phyloP scores from a whole-genome alignment of 169 alveolate genomes.

The Cryptosporidium tyzzeri region DNA sequence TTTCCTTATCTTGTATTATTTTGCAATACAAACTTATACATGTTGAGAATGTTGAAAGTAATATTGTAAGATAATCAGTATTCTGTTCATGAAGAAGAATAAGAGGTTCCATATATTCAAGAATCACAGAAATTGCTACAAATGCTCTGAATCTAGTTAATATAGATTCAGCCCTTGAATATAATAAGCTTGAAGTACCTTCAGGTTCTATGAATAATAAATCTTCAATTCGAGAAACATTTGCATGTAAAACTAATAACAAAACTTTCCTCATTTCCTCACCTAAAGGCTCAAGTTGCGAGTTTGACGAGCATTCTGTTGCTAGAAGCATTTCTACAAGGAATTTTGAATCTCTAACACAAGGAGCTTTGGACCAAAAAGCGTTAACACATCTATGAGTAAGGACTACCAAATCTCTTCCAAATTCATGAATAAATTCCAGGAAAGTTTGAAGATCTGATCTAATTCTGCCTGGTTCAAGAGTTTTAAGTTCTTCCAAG shows the following conservation, averaged over 20 bases:
- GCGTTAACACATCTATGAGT: constrained; percentile 64
- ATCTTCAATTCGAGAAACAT: constrained; percentile 57
- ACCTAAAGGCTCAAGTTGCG: constrained; percentile 15
- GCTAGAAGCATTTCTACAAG: constrained; percentile 45
- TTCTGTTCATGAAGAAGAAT: constrained; percentile 50
- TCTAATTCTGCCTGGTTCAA: constrained; percentile 39
- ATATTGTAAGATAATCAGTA: constrained; percentile 29
- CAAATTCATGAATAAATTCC: constrained; percentile 72
- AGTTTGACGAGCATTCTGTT: constrained; percentile 30
- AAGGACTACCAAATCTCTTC: constrained; percentile 49
- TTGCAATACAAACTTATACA: constrained; percentile 38
- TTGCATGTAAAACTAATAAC: constrained; percentile 60
- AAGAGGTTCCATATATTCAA: constrained; percentile 66
- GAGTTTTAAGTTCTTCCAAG: constrained; percentile 9
- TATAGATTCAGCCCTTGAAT: not conserved
- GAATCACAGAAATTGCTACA: constrained; percentile 22
- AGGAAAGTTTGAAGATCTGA: constrained; percentile 60
- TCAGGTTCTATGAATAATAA: not conserved
- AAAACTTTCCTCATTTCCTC: constrained; percentile 37
- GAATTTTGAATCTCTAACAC: constrained; percentile 65
- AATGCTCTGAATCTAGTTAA: constrained; percentile 30
- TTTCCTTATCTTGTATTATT: not conserved
- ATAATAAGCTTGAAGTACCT: not conserved
- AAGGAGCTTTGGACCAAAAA: constrained; percentile 69
- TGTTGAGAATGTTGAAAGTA: constrained; percentile 49